Conservation (phyloP, 2,329 filamentous ascomycete genomes). For the Venturia effusa region DNA sequence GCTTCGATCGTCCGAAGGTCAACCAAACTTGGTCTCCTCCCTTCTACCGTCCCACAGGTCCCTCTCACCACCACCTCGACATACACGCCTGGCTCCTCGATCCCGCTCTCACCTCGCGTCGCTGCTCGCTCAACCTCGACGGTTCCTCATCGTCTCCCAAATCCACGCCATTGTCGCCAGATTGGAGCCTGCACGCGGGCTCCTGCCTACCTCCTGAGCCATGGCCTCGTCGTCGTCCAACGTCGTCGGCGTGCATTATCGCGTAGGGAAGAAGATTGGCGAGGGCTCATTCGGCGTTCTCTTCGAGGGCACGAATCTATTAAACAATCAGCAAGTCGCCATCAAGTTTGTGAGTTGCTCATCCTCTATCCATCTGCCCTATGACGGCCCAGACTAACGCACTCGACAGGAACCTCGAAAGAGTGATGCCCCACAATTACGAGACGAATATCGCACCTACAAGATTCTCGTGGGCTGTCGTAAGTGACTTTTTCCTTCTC, state of each 20-base stretch:
- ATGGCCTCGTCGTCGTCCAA: slow-evolving; percentile 91
- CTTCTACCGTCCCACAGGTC: background rate
- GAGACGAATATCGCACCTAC: slow-evolving; percentile 98
- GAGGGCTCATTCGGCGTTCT: slow-evolving; percentile 98
- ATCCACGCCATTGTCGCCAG: background rate
- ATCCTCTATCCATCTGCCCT: background rate
- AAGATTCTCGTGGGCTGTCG: slow-evolving; percentile 98
- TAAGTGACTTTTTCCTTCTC: slow-evolving; percentile 44
- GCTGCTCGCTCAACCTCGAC: background rate
- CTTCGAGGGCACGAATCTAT: slow-evolving; percentile 93
- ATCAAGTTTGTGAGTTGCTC: slow-evolving; percentile 84
- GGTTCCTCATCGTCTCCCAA: background rate
- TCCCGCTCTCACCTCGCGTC: background rate
- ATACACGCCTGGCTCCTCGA: background rate
- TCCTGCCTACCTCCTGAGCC: slow-evolving; percentile 14
- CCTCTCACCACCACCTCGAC: background rate
- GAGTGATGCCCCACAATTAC: slow-evolving; percentile 92
- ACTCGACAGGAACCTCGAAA: slow-evolving; percentile 80
- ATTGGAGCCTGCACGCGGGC: slow-evolving; percentile 2
- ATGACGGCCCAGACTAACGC: slow-evolving; percentile 1
- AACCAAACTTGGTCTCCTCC: background rate
- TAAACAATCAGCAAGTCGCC: slow-evolving; percentile 98
- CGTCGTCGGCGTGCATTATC: slow-evolving; percentile 96
- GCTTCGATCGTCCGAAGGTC: background rate
- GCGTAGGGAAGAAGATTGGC: slow-evolving; percentile 98